Base-by-base conservation (phyloP, 768 basidiomycete species). In the Russula sp. region DNA sequence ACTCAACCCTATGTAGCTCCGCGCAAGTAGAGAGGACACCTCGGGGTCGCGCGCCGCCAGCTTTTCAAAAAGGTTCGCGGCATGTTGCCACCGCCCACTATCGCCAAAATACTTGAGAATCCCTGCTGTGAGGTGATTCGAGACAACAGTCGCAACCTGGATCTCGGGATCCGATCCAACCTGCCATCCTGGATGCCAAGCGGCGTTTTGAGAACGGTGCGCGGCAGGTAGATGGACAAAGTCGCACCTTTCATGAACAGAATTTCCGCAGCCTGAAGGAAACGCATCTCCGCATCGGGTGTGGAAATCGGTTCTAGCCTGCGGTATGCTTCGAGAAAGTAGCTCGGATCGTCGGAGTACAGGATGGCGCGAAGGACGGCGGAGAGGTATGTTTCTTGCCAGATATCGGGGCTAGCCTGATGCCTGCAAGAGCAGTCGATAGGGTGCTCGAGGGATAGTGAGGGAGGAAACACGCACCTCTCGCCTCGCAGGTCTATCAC, bases 101-200 rank as follows among this genome's bases (percentile, higher is more conserved):
- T 94, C 91, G 2, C 94, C 91, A 69, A 99, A 98, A 74, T 98
- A 98, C 72, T 98, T 98, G 79, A 98, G 83, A 68, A 98, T 83
- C 0, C 91, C 96, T 11, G 94, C 88, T 0, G 94, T 95, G 27
- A 99, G 82, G 72, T 98, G 97, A 72, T 99, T 99, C 27, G 94
- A 95, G 5, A 97, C 93, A 34, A 94, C 80, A 3, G 94, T 96
- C 1, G 97, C 97, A 14, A 99, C 96, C 72, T 99, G 97, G 27
- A 98, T 96, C 75, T 99, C 97, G 0, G 97, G 97, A 67, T 98
- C 97, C 0, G 94, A 97, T 2, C 96, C 97, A 8, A 98, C 90
- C 71, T 97, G 95, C 97, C 97, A 98, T 39, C 96, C 94, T 95
- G 37, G 49, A 34, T 5, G 52, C 34, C 22, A 58, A 48, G 13